Percentiles rank a stretch among this genome's conserved stretches.
Evolutionary conservation across 2,329 filamentous ascomycete species (phyloP).

Genomic region (Calonectria pteridis): DNA sequence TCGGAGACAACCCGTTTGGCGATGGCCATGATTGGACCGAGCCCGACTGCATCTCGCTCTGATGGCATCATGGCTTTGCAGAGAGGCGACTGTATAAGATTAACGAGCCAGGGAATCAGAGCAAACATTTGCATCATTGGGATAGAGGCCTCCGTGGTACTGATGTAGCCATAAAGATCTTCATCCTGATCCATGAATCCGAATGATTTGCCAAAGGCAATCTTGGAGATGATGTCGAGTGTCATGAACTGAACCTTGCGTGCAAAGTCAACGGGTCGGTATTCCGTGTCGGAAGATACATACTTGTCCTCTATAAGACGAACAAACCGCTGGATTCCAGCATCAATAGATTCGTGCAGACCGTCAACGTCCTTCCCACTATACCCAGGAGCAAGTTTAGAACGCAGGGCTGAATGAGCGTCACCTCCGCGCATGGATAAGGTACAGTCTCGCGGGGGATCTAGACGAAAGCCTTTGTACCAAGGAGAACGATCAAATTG

Average conservation of each 20-base stretch:
- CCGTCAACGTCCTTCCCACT: slow-evolving; percentile 10
- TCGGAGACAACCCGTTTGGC: slow-evolving; percentile 17
- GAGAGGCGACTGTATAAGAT: slow-evolving; percentile 18
- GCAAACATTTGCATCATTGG: slow-evolving; percentile 24
- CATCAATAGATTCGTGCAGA: slow-evolving; percentile 18
- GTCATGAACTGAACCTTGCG: slow-evolving; percentile 21
- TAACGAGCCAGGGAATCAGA: slow-evolving; percentile 20
- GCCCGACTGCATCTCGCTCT: slow-evolving; percentile 22
- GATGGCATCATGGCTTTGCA: slow-evolving; percentile 25
- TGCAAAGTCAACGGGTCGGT: slow-evolving; percentile 16
- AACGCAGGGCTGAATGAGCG: slow-evolving; percentile 11
- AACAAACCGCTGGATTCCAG: slow-evolving; percentile 1
- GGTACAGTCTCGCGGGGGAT: slow-evolving; percentile 19
- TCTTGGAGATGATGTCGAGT: slow-evolving; percentile 23
- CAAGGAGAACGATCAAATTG: slow-evolving; percentile 20
- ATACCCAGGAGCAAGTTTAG: slow-evolving; percentile 22
- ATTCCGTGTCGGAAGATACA: slow-evolving; percentile 5
- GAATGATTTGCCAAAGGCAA: slow-evolving; percentile 18
- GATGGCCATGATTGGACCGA: slow-evolving; percentile 22
- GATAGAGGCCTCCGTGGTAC: slow-evolving; percentile 3
- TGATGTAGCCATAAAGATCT: slow-evolving; percentile 18
- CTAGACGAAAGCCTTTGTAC: slow-evolving; percentile 22
- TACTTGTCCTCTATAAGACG: slow-evolving; percentile 18
- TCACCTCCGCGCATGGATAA: slow-evolving; percentile 17
- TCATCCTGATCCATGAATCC: slow-evolving; percentile 19